Conservation (phyloP, 176 grass and related monocot species). For the Metroxylon sagu region DNA sequence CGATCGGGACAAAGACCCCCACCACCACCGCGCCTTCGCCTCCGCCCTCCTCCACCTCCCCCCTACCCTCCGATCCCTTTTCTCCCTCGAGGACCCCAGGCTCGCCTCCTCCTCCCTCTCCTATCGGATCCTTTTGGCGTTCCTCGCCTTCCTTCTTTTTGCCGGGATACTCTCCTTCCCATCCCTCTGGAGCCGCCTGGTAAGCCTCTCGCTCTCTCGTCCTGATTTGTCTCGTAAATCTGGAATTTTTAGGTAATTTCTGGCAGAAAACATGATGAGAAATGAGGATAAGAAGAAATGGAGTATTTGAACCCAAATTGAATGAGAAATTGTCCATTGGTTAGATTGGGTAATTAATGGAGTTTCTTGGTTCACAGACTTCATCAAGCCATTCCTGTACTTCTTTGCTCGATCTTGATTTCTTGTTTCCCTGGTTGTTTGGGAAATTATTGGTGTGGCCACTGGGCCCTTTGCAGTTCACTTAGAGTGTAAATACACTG, state of each 20-base stretch:
- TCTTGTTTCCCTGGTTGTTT: too few relatives aligned
- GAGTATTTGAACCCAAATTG: not conserved
- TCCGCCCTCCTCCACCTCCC: conserved; percentile 34
- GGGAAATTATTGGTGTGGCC: too few relatives aligned
- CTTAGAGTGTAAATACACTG: conserved; percentile 3
- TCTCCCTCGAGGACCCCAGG: conserved; percentile 61
- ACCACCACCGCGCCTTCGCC: conserved; percentile 33
- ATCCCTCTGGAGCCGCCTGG: conserved; percentile 68
- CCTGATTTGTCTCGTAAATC: not conserved
- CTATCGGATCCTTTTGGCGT: conserved; percentile 62
- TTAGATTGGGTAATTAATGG: too few relatives aligned
- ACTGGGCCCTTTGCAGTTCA: not conserved
- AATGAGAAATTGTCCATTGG: too few relatives aligned
- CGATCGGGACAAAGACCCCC: conserved; percentile 39
- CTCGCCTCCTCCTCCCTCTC: conserved; percentile 36
- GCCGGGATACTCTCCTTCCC: conserved; percentile 34
- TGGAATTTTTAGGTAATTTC: not conserved
- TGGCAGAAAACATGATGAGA: too few relatives aligned
- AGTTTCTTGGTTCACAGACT: too few relatives aligned
- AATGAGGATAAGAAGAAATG: too few relatives aligned
- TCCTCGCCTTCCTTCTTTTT: conserved; percentile 47
- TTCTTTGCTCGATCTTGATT: too few relatives aligned
- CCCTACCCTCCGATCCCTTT: conserved; percentile 42
- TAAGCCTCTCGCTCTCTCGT: conserved; percentile 28
- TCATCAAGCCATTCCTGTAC: too few relatives aligned